phyloP scores from a whole-genome alignment of 352 stramenopile species.

The Globisporangium mamillatum region DNA sequence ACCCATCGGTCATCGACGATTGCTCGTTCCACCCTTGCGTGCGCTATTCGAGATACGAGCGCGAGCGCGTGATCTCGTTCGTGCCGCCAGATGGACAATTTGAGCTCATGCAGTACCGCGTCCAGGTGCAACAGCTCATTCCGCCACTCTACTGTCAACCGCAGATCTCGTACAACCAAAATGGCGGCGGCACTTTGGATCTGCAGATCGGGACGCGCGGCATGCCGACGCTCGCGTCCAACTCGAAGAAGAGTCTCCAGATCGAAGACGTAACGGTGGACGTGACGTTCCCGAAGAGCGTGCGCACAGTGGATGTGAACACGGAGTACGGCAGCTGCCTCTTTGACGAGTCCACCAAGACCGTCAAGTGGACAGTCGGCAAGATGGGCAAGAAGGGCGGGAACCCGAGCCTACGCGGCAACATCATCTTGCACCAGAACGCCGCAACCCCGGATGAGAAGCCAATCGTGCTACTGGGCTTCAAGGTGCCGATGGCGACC shows the following conservation, averaged over 20 bases:
- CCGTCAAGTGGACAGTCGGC: slow-evolving; percentile 93
- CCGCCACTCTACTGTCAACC: slow-evolving; percentile 89
- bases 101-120: slow-evolving; percentile 90
- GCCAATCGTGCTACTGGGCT: slow-evolving; percentile 93
- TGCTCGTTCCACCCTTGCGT: slow-evolving; percentile 99
- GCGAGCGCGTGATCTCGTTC: slow-evolving; percentile 96
- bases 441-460: slow-evolving; percentile 86
- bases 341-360: slow-evolving; percentile 95
- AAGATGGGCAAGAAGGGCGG: slow-evolving; percentile 91
- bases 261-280: slow-evolving; percentile 92
- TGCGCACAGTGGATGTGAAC: slow-evolving; percentile 93
- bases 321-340: slow-evolving; percentile 91
- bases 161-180: slow-evolving; percentile 81
- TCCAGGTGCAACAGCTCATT: slow-evolving; percentile 78
- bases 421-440: slow-evolving; percentile 90
- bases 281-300: slow-evolving; percentile 96
- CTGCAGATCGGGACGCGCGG: slow-evolving; percentile 69
- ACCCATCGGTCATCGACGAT: slow-evolving; percentile 96
- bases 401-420: slow-evolving; percentile 87
- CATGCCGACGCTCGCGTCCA: slow-evolving; percentile 75
- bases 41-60: slow-evolving; percentile 94
- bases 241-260: slow-evolving; percentile 74
- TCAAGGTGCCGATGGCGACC: slow-evolving; percentile 96
- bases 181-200: slow-evolving; percentile 63
- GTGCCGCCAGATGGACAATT: slow-evolving; percentile 98